Evolutionary conservation across 257 asterid genomes (phyloP), one percentile per base, ranked within the genome.

Genomic region (Capsicum baccatum): DNA sequence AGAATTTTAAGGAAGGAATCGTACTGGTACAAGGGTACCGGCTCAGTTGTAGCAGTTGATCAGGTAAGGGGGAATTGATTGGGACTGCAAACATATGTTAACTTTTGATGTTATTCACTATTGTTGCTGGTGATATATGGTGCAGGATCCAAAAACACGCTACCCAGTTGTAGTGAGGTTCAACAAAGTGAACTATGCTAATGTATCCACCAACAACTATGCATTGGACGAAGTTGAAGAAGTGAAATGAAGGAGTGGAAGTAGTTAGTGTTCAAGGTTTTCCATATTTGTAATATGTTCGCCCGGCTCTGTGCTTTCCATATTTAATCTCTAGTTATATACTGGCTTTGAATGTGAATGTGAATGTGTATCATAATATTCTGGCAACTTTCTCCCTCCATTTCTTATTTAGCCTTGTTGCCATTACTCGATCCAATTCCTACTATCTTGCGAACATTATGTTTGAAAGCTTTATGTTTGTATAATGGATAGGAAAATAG

Each of bases 1-100:
- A 92, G 91, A 85, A 89, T 94, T 83, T 93, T 91, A 1, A 91
- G 98, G 91, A 93, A 88, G 89, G 97, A 94, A 67, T 94, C 98
- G 8, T 94, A 94, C 91, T 93, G 97, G 98, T 91, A 85, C 94
- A 93, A 94, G 90, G 95, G 96, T 16, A 89, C 89, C 0, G 97
- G 98, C 21, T 91, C 97, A 8, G 98, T 94, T 54, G 98, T 94
- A 12, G 91, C 98, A 6, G 98, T 94, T 83, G 98, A 94, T 82
- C 98, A 94, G 94, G 98, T 94, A 79, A 85, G 80, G 16, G 47
- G 16, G 47, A 52, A 60, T 68, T 68, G 47, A 83, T 54, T 35
- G 48, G 33, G n/a, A 58, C 14, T 42, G 62, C 56, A 81, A 35
- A 62, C 17, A 16, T 11, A 66, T 19, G 19, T 60, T 11, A 59